Evolutionary conservation across 495 filamentous ascomycete species (phyloP).

Genomic region (Aspergillus carlsbadensis): DNA sequence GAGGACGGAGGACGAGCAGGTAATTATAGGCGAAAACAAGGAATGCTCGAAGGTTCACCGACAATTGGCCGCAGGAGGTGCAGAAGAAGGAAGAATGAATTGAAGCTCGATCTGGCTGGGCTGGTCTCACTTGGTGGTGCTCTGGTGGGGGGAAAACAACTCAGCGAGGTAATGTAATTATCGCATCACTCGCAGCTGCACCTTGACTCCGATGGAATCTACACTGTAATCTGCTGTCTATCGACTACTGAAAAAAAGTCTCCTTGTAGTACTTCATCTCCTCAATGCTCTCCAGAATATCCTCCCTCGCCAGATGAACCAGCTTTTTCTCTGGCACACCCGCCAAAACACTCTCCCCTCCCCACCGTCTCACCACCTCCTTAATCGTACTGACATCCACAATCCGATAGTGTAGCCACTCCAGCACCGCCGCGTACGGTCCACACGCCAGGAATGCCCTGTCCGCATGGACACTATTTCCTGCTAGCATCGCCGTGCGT

Average conservation of each 20-base stretch:
- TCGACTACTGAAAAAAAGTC: conserved; percentile 27
- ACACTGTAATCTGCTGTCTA: neutral
- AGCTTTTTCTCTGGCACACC: conserved; percentile 68
- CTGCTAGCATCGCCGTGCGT: conserved; percentile 71
- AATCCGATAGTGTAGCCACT: conserved; percentile 84
- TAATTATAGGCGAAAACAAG: neutral
- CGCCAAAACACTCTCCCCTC: conserved; percentile 54
- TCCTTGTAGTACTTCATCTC: conserved; percentile 79
- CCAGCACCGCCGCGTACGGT: conserved; percentile 69
- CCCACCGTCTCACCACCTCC: conserved; percentile 85
- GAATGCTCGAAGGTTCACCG: conserved; percentile 14
- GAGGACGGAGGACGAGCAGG: conserved; percentile 2
- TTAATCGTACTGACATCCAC: conserved; percentile 90
- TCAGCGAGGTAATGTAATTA: neutral
- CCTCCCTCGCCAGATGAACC: conserved; percentile 78
- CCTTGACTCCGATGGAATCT: too few relatives aligned
- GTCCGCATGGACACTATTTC: conserved; percentile 91
- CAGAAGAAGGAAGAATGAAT: neutral
- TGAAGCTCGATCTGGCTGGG: neutral
- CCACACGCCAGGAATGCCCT: conserved; percentile 72
- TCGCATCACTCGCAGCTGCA: neutral
- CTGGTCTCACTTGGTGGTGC: neutral
- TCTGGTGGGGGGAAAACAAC: conserved; percentile 3
- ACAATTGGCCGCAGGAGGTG: conserved; percentile 12
- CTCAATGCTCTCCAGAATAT: conserved; percentile 93